Evolutionary conservation across 495 filamentous ascomycete genomes (phyloP).

Genomic region (Lasiosphaeria ovina): DNA sequence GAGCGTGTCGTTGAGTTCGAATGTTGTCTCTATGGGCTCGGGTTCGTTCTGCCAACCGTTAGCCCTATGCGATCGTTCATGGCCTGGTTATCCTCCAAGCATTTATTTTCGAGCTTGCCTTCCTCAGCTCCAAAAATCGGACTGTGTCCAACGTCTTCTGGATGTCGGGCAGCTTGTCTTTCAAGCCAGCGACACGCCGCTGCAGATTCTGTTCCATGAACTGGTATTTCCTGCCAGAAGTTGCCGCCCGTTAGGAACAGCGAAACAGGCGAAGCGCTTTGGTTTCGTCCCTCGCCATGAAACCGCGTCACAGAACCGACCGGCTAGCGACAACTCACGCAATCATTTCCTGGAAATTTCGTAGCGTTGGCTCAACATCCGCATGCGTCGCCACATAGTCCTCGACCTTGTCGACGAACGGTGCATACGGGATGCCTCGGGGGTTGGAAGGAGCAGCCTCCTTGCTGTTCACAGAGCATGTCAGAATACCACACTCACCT

Average conservation of each 20-base stretch:
- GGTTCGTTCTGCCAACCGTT: slow-evolving; percentile 35
- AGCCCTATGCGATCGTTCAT: neutral
- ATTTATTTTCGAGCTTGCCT: slow-evolving; percentile 40
- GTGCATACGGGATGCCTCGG: slow-evolving; percentile 89
- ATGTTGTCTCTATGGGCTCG: slow-evolving; percentile 82
- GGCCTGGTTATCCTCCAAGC: neutral
- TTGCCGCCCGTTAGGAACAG: neutral
- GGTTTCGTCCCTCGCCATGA: neutral
- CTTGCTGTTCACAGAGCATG: slow-evolving; percentile 30
- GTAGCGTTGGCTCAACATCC: slow-evolving; percentile 86
- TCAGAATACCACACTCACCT: neutral
- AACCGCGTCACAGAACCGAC: too few relatives aligned
- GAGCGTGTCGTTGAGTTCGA: slow-evolving; percentile 94
- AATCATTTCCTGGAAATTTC: slow-evolving; percentile 98
- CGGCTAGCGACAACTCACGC: slow-evolving; percentile 52
- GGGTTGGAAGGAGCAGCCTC: slow-evolving; percentile 72
- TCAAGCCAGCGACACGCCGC: slow-evolving; percentile 73
- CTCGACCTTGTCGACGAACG: slow-evolving; percentile 94
- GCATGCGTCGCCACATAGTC: slow-evolving; percentile 85
- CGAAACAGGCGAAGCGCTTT: neutral
- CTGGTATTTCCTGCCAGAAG: slow-evolving; percentile 77
- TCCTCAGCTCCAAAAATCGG: slow-evolving; percentile 69
- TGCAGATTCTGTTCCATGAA: slow-evolving; percentile 98
- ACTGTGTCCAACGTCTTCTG: slow-evolving; percentile 96
- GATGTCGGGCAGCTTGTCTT: slow-evolving; percentile 96